Evolutionary conservation across 371 early-diverging fungal genomes (phyloP).

Genomic region (Mortierella sp.): DNA sequence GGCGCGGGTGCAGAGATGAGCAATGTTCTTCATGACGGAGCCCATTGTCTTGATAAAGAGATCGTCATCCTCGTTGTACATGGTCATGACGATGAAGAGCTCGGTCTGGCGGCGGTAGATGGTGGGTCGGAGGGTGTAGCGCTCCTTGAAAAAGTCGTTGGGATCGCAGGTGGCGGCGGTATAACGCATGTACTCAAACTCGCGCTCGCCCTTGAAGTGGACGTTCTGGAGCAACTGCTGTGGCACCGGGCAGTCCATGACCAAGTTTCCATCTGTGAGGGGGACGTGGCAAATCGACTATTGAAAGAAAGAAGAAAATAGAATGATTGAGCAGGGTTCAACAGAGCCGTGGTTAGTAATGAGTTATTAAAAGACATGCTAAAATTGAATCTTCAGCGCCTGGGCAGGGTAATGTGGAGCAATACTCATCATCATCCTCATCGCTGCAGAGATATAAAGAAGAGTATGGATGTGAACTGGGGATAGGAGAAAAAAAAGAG

Average conservation of each 20-base stretch:
- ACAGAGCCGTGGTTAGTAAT: neutral
- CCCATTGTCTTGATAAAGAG: conserved; percentile 86
- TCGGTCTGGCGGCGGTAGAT: conserved; percentile 86
- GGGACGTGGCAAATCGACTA: conserved; percentile 62
- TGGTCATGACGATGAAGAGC: conserved; percentile 90
- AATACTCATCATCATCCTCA: neutral
- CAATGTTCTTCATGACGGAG: conserved; percentile 84
- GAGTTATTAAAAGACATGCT: neutral
- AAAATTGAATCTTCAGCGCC: no score
- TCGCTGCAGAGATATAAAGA: neutral
- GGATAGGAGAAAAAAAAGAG: conserved; percentile 4
- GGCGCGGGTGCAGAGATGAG: conserved; percentile 78
- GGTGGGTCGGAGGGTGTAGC: conserved; percentile 86
- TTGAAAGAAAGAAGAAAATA: neutral
- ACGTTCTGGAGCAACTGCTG: conserved; percentile 64
- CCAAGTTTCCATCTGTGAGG: conserved; percentile 77
- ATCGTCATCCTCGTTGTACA: conserved; percentile 90
- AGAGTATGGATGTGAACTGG: neutral
- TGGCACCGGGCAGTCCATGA: conserved; percentile 80
- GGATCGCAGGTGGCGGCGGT: conserved; percentile 90
- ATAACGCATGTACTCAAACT: conserved; percentile 85
- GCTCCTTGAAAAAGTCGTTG: conserved; percentile 79
- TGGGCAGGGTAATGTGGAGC: neutral
- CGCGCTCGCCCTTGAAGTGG: conserved; percentile 65
- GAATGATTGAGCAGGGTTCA: neutral